These are phyloP conservation scores for Cyberlindnera euphorbiiphila DNA, from an alignment of 805 yeast genomes.

Conservation along the genomic window DNA sequence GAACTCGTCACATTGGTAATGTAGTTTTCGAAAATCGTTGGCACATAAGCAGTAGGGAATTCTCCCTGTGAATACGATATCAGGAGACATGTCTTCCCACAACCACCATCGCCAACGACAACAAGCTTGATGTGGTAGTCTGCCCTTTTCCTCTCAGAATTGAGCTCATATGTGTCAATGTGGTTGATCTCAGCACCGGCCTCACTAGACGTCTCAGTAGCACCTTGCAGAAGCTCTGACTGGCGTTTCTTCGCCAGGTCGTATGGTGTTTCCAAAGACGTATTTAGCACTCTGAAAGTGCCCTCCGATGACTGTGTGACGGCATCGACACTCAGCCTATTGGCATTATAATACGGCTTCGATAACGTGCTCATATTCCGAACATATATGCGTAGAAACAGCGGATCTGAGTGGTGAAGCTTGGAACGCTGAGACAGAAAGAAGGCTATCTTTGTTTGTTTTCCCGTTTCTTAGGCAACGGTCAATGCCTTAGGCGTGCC, in stretches of 20 bases:
- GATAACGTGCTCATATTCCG: slow-evolving; percentile 32
- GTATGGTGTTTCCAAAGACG: slow-evolving; percentile 29
- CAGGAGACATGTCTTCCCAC: slow-evolving; percentile 83
- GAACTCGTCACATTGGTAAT: slow-evolving; percentile 50
- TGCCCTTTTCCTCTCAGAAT: slow-evolving; percentile 26
- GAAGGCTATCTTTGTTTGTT: no score
- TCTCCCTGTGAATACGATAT: slow-evolving; percentile 61
- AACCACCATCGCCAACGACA: slow-evolving; percentile 86
- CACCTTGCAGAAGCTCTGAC: slow-evolving; percentile 5
- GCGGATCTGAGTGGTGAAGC: no score
- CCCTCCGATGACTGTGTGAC: slow-evolving; percentile 4
- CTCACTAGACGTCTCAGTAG: neutral
- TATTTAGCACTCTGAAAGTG: slow-evolving; percentile 19
- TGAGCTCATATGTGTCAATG: slow-evolving; percentile 28
- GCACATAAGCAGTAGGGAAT: slow-evolving; percentile 72
- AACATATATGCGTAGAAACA: no score
- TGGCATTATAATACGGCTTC: slow-evolving; percentile 12
- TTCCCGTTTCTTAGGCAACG: no score
- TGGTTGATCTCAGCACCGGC: slow-evolving; percentile 8
- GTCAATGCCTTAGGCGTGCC: no score
- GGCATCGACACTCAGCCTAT: slow-evolving; percentile 3
- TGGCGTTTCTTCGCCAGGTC: slow-evolving; percentile 27
- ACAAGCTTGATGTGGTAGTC: slow-evolving; percentile 55
- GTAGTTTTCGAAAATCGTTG: slow-evolving; percentile 81
- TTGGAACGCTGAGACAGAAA: neutral